Evolutionary conservation across 2,329 filamentous ascomycete species (phyloP).

Genomic region (Didymella exigua): DNA sequence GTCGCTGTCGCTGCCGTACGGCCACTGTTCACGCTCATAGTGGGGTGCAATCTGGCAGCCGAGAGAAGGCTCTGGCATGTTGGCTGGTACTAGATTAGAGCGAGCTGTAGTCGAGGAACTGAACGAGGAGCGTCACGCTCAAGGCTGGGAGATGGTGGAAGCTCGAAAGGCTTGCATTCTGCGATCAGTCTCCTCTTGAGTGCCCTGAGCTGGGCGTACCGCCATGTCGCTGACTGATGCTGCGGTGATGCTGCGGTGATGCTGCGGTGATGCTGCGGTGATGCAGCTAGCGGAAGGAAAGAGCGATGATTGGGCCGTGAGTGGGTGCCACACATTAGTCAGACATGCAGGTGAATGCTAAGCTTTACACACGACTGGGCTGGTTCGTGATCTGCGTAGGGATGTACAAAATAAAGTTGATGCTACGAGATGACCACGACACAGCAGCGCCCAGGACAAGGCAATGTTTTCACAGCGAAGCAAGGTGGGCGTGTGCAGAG

Average conservation of each 20-base stretch:
- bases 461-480: background rate
- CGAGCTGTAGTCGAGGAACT: slow-evolving; percentile 3
- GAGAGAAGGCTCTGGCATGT: slow-evolving; percentile 26
- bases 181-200: background rate
- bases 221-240: slow-evolving; percentile 16
- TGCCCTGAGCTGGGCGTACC: background rate
- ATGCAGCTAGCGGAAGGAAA: slow-evolving; percentile 2
- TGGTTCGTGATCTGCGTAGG: slow-evolving; percentile 5
- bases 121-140: background rate
- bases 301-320: background rate
- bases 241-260: background rate
- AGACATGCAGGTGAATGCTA: slow-evolving; percentile 12
- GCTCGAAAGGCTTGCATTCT: background rate
- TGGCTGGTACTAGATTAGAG: background rate
- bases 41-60: slow-evolving; percentile 38
- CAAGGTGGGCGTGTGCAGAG: background rate
- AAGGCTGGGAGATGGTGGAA: background rate
- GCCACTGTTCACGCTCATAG: slow-evolving; percentile 26
- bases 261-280: slow-evolving; percentile 5
- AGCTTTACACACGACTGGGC: slow-evolving; percentile 10
- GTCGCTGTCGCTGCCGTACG: slow-evolving; percentile 21
- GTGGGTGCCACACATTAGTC: background rate
- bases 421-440: slow-evolving; percentile 4
- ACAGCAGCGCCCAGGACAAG: slow-evolving; percentile 4
- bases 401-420: slow-evolving; percentile 4